Evolutionary conservation across 495 filamentous ascomycete genomes (phyloP), one percentile per base, ranked within the genome.

Genomic region (Ramalina intermedia): DNA sequence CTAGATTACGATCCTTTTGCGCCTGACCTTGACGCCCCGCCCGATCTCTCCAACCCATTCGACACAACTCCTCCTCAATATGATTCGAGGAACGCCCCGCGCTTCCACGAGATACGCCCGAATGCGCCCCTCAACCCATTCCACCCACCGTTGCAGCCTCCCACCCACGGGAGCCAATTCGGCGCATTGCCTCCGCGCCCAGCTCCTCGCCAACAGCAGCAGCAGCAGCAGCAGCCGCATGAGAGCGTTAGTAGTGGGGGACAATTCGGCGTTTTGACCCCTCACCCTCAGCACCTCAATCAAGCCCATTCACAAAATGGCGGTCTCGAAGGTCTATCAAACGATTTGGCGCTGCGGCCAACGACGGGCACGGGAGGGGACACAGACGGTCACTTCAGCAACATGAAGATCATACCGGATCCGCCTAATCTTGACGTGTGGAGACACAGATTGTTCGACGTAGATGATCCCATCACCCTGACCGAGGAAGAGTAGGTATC

Each of bases 371-470:
- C 51, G 23, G 54, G 58, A 3, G 53, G 50, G 35, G 47, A 46
- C 61, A 57, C 63, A 58, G 55, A 69, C 60, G 66, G 74, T 38
- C 67, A 81, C 62, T 63, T 79, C 58, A 58, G 75, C 61, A 68
- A 76, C 37, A 66, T 72, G 51, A 80, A 71, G 61, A 66, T 80
- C 48, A 69, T 86, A 23, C 63, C 73, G 12, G 64, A 85, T 52
- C 84, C 85, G 35, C 82, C 84, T 2, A 67, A 84, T 52, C 73
- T 93, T 38, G 69, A 76, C 14, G 65, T 70, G 47, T 94, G 87
- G 87, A 74, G 86, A 48, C 69, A 81, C 51, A 79, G 71, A 56
- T 66, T 93, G 39, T 94, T 93, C 61, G 67, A 85, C 58, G 79
- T 90, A 14, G 77, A 88, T 53, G 80, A 85, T 24, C 74, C 70